Base-by-base conservation (phyloP, 257 asterid genomes). In the Agastache rugosa region DNA sequence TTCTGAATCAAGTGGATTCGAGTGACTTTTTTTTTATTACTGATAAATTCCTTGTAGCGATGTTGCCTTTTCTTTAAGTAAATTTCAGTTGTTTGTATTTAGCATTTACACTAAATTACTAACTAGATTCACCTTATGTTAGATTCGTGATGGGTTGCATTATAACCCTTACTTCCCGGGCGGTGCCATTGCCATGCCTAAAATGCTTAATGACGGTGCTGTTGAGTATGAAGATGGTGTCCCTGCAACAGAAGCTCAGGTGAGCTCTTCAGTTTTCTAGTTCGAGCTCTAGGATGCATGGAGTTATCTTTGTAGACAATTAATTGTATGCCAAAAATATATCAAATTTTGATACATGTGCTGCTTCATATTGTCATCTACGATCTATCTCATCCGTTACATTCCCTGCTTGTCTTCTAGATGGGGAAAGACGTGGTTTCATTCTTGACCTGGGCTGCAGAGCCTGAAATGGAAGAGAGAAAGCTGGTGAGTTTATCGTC, bases 401-500 rank as follows among this genome's bases (percentile, higher is more conserved):
- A 6, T 71, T 53, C 22, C 35, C 59, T 55, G 61, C 65, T 54
- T 69, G 42, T 58, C 69, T 74, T 72, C 15, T 82, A 90, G 96
- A 90, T 90, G 96, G 96, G 96, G 51, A 90, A 90, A 80, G 96
- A 90, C 61, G 79, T 90, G 0, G 92, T 88, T 56, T 65, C 96
- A 59, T 90, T 88, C 78, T 84, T 88, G 77, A 64, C 87, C 2
- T 90, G 96, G 96, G 96, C 96, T 47, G 95, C 96, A 0, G 93
- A 90, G 85, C 96, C 96, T 22, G 96, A 90, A 79, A 90, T 90
- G 96, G 96, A 90, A 84, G 96, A 90, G 81, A 81, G 96, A 41
- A 90, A 90, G 79, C 89, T 90, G 80, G 96, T 90, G 71, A 78
- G 83, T 75, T 65, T 45, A 42, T 64, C 9, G 5, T 31, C 47